Base-by-base conservation (phyloP, 345 rosid genomes). In the Salix viminalis region DNA sequence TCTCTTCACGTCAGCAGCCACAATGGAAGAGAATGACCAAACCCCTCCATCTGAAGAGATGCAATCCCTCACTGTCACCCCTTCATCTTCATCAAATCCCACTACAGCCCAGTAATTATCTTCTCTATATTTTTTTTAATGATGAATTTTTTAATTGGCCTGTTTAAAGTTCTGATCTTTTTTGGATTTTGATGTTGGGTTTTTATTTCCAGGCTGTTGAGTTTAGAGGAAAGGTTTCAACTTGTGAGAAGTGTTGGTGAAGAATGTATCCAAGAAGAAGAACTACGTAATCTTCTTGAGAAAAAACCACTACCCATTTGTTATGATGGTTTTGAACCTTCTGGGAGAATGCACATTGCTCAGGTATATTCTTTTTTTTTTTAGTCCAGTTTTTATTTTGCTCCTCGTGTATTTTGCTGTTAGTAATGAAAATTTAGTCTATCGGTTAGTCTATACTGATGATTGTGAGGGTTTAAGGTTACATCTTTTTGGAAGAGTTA, bases 291-390 rank as follows among this genome's bases (percentile, higher is more conserved):
- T 77, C 94, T 93, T 75, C 90, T 95, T 21, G 71, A 89, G 34
- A 89, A 93, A 76, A 95, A 95, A 79, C 88, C 93, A 71, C 68
- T 82, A 37, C 97, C 97, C 21, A 87, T 93, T 82, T 91, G 98
- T 84, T 95, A 95, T 41, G 98, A 95, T 65, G 97, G 97, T 5
- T 93, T 95, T 72, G 99, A 95, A 87, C 98, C 99, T 60, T 93
- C 99, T 8, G 96, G 97, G 44, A 84, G 93, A 76, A 93, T 95
- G 99, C 97, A 95, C 83, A 91, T 95, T 39, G 98, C 99, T 79
- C 98, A 95, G 94, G 99, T 81, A n/a, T 32, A 85, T 24, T 15
- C 32, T 34, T 30, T 28, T 37, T 28, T 67, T 70, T 1, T 7
- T 4, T 65, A 54, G 4, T 37, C 16, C 24, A 9, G 39, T 70